A percentile compares a stretch with the other conserved stretches of the same genome.
phyloP scores from a whole-genome alignment of 2,329 filamentous ascomycete species.

The Aureobasidium sp. region DNA sequence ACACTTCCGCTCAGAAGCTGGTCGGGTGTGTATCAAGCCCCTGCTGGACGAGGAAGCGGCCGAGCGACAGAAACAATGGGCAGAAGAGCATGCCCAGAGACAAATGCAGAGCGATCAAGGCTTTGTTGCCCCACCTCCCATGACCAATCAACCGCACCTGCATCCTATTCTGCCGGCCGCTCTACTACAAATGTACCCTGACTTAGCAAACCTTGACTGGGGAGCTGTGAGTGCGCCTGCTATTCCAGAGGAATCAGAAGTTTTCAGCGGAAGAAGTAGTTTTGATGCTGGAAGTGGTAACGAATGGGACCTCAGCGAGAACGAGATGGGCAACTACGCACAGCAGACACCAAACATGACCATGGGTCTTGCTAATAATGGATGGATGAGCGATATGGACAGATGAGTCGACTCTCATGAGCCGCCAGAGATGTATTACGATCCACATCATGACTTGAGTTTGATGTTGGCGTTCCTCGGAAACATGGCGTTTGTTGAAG shows the following conservation, averaged over 20 bases:
- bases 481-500: constrained; percentile 13
- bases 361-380: constrained; percentile 6
- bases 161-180: constrained; percentile 69
- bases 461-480: constrained; percentile 14
- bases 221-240: constrained; percentile 35
- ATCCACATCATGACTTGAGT: constrained; percentile 1
- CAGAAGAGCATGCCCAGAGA: constrained; percentile 53
- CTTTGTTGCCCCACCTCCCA: constrained; percentile 28
- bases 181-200: constrained; percentile 84
- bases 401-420: not conserved
- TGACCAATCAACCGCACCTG: constrained; percentile 32
- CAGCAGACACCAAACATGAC: constrained; percentile 8
- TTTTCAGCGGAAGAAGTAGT: constrained; percentile 69
- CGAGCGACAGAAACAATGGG: constrained; percentile 68
- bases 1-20: constrained; percentile 89
- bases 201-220: constrained; percentile 87
- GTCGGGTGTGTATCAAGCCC: constrained; percentile 94
- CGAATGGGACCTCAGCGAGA: constrained; percentile 61
- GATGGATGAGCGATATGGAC: constrained; percentile 6
- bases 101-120: constrained; percentile 50
- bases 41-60: constrained; percentile 87
- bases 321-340: constrained; percentile 22
- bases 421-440: not conserved
- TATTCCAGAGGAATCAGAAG: constrained; percentile 55
- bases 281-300: constrained; percentile 65